These are phyloP conservation scores for Flaveria linearis DNA, from an alignment of 129 eudicot genomes.

Conservation along the genomic window DNA sequence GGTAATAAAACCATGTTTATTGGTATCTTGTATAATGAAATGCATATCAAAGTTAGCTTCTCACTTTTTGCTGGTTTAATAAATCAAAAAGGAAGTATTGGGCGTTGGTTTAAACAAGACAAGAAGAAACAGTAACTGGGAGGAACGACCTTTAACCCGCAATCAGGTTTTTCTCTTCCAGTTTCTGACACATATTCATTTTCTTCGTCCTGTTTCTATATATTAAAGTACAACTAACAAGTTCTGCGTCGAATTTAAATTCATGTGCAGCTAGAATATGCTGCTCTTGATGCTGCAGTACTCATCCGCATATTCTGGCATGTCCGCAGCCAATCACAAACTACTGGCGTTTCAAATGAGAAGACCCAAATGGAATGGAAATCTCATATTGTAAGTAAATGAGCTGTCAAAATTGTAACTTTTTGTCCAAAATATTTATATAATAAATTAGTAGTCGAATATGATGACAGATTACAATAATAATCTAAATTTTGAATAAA, in stretches of 20 bases:
- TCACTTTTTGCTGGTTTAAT: slow-evolving; percentile 9
- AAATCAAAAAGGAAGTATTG: slow-evolving; percentile 61
- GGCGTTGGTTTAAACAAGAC: slow-evolving; percentile 91
- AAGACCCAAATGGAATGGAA: slow-evolving; percentile 74
- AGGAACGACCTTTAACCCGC: slow-evolving; percentile 80
- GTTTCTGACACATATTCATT: background rate
- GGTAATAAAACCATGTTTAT: slow-evolving; percentile 42
- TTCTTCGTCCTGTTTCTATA: background rate
- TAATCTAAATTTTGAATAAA: background rate
- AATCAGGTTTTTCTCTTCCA: slow-evolving; percentile 49
- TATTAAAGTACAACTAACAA: slow-evolving; percentile 2
- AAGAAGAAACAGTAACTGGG: slow-evolving; percentile 96
- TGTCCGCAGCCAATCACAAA: slow-evolving; percentile 55
- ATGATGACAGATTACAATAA: background rate
- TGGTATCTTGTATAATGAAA: background rate
- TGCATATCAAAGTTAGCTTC: background rate
- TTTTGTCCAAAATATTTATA: background rate
- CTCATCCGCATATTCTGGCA: slow-evolving; percentile 86
- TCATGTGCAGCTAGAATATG: slow-evolving; percentile 80
- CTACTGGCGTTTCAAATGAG: slow-evolving; percentile 45
- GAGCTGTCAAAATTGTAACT: background rate
- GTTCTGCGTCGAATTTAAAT: background rate
- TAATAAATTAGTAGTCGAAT: background rate
- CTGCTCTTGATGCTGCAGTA: slow-evolving; percentile 98
- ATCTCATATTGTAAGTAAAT: slow-evolving; percentile 75